phyloP scores from a whole-genome alignment of 352 stramenopile genomes.

The Thalassiosira exigua region DNA sequence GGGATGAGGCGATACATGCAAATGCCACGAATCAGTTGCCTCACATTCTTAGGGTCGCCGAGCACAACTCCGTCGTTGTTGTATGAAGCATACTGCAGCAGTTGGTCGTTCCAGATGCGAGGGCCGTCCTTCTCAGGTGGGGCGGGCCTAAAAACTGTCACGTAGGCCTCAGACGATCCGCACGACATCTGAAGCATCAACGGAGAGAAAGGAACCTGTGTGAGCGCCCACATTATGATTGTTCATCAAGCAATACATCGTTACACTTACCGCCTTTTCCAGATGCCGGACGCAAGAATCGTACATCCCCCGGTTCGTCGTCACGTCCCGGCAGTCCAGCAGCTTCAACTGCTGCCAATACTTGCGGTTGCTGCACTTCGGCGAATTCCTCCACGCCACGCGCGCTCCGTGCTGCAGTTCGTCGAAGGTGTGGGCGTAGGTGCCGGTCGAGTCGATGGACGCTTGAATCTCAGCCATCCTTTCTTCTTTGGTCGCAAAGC shows the following conservation, averaged over 20 bases:
- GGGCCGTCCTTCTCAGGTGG: conserved; percentile 27
- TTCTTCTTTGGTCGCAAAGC: conserved; percentile 34
- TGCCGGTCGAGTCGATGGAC: conserved; percentile 38
- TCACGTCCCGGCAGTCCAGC: conserved; percentile 32
- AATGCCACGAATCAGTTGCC: not conserved
- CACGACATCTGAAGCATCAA: conserved; percentile 27
- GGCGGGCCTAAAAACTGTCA: conserved; percentile 45
- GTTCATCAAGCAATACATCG: not conserved
- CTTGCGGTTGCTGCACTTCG: conserved; percentile 54
- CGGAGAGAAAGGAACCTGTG: not conserved
- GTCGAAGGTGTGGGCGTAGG: conserved; percentile 55
- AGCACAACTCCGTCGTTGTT: conserved; percentile 16
- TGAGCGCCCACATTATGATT: too few species aligned
- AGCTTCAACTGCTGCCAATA: conserved; percentile 55
- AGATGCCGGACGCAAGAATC: conserved; percentile 45
- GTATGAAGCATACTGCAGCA: conserved; percentile 49
- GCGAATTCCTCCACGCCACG: conserved; percentile 52
- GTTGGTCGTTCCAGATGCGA: conserved; percentile 55
- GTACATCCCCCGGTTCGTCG: conserved; percentile 44
- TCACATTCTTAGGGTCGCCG: conserved; percentile 54
- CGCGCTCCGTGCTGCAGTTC: conserved; percentile 51
- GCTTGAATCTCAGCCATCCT: conserved; percentile 26
- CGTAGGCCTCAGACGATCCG: conserved; percentile 45
- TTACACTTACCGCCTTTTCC: conserved; percentile 46
- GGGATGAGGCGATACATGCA: not conserved